Percentiles rank a stretch among this genome's conserved stretches.
These are phyloP conservation scores for Alternaria viburni DNA, from an alignment of 2,329 filamentous ascomycete species.

Conservation along the genomic window DNA sequence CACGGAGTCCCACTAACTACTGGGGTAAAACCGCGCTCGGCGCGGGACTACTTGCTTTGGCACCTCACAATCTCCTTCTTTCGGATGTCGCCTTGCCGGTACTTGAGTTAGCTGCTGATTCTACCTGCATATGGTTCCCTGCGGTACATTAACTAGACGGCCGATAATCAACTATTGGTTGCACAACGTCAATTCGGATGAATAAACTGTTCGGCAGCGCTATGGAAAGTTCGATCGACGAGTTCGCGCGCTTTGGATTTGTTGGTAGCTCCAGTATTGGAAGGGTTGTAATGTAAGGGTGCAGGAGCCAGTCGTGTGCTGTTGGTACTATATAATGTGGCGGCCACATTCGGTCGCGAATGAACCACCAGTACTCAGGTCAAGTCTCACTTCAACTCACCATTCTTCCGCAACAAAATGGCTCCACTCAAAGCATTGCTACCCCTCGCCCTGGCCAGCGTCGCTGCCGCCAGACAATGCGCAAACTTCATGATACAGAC, in stretches of 20 bases:
- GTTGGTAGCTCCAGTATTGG: neutral
- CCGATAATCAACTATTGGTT: conserved; percentile 5
- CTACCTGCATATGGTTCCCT: neutral
- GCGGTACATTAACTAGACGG: neutral
- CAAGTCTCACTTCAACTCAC: neutral
- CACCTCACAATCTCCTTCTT: neutral
- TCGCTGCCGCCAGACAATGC: conserved; percentile 44
- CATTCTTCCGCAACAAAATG: conserved; percentile 6
- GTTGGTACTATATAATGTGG: neutral
- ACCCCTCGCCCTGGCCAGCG: conserved; percentile 24
- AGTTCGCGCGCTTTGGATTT: neutral
- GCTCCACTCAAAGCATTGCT: conserved; percentile 14
- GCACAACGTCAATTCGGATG: conserved; percentile 9
- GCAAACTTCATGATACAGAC: conserved; percentile 64
- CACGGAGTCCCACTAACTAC: neutral
- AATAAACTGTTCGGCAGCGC: conserved; percentile 2
- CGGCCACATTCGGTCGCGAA: neutral
- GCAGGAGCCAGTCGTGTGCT: conserved; percentile 3
- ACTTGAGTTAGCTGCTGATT: neutral
- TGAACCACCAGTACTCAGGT: neutral
- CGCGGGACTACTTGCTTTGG: neutral
- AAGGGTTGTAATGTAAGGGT: conserved; percentile 2
- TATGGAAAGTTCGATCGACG: neutral
- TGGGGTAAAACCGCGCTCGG: neutral
- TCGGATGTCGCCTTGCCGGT: conserved; percentile 3